Conservation (phyloP, 768 basidiomycete species). For the Boletus sp. region DNA sequence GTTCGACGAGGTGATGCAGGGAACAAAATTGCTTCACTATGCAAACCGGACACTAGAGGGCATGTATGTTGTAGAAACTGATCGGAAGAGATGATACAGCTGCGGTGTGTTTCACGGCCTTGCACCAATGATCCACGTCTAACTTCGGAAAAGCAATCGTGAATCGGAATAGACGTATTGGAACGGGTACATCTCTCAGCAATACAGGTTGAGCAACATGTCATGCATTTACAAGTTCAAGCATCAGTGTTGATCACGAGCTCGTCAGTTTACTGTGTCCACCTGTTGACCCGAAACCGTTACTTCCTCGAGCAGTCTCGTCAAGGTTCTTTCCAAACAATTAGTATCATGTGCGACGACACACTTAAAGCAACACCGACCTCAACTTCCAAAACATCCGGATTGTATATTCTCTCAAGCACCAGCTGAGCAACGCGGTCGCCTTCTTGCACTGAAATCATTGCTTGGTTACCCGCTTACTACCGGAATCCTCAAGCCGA, state of each 20-base stretch:
- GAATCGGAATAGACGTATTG: neutral
- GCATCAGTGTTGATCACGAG: conserved; percentile 3
- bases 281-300: conserved; percentile 95
- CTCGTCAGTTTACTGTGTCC: conserved; percentile 58
- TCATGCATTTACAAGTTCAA: neutral
- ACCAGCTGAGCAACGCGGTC: conserved; percentile 97
- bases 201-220: conserved; percentile 3
- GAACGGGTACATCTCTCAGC: neutral
- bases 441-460: conserved; percentile 73
- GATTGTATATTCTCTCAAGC: conserved; percentile 85
- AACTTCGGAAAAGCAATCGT: neutral
- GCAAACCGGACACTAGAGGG: conserved; percentile 48
- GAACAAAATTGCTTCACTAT: conserved; percentile 47
- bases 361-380: conserved; percentile 37
- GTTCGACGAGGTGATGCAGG: conserved; percentile 31
- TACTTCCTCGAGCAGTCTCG: conserved; percentile 77
- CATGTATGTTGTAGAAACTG: conserved; percentile 62
- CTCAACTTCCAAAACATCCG: conserved; percentile 82
- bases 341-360: conserved; percentile 1
- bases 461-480: neutral
- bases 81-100: conserved; percentile 25
- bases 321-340: conserved; percentile 64
- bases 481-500: neutral
- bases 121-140: neutral
- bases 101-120: conserved; percentile 4